Evolutionary conservation across 2,329 filamentous ascomycete genomes (phyloP), one percentile per base, ranked within the genome.

Genomic region (Dothistroma septosporum): DNA sequence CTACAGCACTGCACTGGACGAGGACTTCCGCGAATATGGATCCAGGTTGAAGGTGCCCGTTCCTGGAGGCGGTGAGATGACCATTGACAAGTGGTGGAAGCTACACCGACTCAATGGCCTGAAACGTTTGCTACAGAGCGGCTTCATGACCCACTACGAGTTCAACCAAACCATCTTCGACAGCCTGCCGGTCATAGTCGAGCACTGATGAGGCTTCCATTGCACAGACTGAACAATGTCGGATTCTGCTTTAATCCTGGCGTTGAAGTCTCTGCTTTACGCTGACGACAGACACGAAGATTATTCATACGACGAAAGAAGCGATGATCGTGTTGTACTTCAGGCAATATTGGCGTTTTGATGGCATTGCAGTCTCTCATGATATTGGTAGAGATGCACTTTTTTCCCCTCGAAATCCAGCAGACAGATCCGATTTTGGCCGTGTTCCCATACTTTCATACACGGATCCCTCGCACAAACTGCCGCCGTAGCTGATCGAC

Each of bases 81-180:
- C 78, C 55, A 85, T 90, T 55, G 86, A 90, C 73, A 82, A 83
- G 65, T 91, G 88, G 88, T 90, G 87, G 87, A 90, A 90, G 74
- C 77, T 89, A 67, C 79, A 85, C 66, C 79, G 87, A 32, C 74
- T 89, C 55, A 83, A 86, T 62, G 82, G 82, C 2, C 74, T 90
- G 57, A 81, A 85, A 69, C 76, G 86, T 44, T 76, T 86, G 32
- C 75, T 90, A 46, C 83, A 84, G 60, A 82, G 83, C 14, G 86
- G 86, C 0, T 87, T 88, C 65, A 73, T 85, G 50, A 79, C 80
- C 55, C 86, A 88, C 74, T 88, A 87, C 70, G 80, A 85, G 69
- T 77, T 80, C 49, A 88, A 88, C 68, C 78, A 82, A 62, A 81
- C 84, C 19, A 82, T 88, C 5, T 81, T 86, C 63, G 80, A 87